Evolutionary conservation across 768 basidiomycete species (phyloP), one percentile per base, ranked within the genome.

Genomic region (Russula abietina): DNA sequence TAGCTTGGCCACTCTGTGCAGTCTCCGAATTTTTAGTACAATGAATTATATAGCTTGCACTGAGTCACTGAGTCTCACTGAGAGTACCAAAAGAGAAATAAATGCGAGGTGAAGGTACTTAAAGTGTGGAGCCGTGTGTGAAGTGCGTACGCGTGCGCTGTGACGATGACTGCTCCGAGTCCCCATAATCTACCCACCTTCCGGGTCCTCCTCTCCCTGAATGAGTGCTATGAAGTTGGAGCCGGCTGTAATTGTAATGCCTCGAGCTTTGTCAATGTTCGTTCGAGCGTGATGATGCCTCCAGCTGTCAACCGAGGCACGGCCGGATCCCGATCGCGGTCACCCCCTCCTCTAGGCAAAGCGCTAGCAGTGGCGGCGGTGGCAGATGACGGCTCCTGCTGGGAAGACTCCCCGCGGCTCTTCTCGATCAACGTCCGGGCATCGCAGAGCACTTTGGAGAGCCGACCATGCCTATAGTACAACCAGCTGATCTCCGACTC

Each of bases 291-390:
- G 68, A 94, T 84, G 60, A 89, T 86, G 2, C 90, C 88, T 50
- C 92, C 91, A n/a, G 81, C 74, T 1, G 87, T 88, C 68, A 93
- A 73, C 64, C 86, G 79, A n/a, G 89, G 87, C 12, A 94, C 83
- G 0, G 91, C 88, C 24, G 71, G 70, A 43, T 81, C 82, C 22
- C 69, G 70, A 53, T 78, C 73, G 6, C 22, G 41, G 28, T 51
- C 63, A 3, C 39, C 51, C 16, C 33, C 38, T 16, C 38, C 38
- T 39, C 38, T 16, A 39, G 14, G 14, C 38, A 7, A 5, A 39
- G 10, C 38, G 38, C 16, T 14, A 4, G 38, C 11, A 12, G 11
- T 5, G 36, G 36, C 11, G 11, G 33, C 11, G 1, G 33, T 16
- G 33, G 62, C 59, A 49, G 71, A 75, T 16, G 65, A 69, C 19